Conservation (phyloP, 805 yeast genomes). For the Torulaspora microellipsoides region DNA sequence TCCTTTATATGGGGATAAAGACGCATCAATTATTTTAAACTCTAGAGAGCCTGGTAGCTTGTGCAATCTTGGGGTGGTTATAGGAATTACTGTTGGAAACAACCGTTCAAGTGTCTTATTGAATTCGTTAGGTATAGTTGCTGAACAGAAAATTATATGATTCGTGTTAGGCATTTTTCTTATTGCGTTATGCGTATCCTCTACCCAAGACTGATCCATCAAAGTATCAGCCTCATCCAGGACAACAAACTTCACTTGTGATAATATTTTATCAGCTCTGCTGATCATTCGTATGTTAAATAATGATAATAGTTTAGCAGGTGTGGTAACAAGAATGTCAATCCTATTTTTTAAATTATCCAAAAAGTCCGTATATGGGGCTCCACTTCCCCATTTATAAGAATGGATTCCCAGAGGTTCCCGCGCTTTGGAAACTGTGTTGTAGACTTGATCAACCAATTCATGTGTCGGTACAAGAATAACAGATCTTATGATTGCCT, state of each 20-base stretch:
- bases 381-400: constrained; percentile 60
- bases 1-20: constrained; percentile 74
- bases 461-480: constrained; percentile 90
- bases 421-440: constrained; percentile 35
- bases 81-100: constrained; percentile 61
- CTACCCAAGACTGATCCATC: constrained; percentile 74
- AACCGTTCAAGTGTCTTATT: constrained; percentile 52
- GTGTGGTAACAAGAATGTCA: constrained; percentile 83
- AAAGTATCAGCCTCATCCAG: constrained; percentile 94
- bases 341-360: constrained; percentile 48
- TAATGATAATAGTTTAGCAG: constrained; percentile 56
- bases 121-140: constrained; percentile 82
- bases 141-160: constrained; percentile 76
- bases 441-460: constrained; percentile 72
- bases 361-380: constrained; percentile 50
- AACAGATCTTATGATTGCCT: constrained; percentile 57
- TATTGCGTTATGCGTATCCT: constrained; percentile 56
- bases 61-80: constrained; percentile 79
- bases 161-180: constrained; percentile 47
- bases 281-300: constrained; percentile 34
- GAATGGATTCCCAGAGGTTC: constrained; percentile 40
- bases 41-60: constrained; percentile 73
- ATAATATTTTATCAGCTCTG: constrained; percentile 38
- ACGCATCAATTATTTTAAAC: constrained; percentile 71
- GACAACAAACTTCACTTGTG: constrained; percentile 56